A percentile compares a stretch with the other conserved stretches of the same genome.
Conservation (phyloP, 2,329 filamentous ascomycete species). For the Fusarium nodosum region DNA sequence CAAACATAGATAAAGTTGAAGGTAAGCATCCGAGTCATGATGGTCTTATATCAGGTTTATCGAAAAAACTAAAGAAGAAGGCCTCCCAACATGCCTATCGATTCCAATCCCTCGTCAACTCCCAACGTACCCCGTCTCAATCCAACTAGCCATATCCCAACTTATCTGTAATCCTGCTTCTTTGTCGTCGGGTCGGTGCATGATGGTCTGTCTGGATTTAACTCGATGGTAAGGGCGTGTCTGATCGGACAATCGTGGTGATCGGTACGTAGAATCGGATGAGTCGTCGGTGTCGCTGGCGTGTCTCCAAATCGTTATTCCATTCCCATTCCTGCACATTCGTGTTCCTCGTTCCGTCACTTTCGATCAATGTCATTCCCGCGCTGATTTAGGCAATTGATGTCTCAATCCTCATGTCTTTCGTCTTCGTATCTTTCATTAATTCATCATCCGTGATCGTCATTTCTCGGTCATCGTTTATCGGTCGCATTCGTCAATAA, state of each 20-base stretch:
- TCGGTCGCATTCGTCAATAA: not conserved
- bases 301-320: not conserved
- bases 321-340: not conserved
- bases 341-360: not conserved
- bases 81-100: not conserved
- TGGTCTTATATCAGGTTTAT: no score
- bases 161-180: not conserved
- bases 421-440: no score
- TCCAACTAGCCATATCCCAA: not conserved
- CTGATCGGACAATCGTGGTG: not conserved
- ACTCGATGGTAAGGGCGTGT: fast-evolving
- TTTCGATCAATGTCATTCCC: not conserved
- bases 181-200: not conserved
- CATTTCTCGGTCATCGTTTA: not conserved
- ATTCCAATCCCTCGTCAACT: not conserved
- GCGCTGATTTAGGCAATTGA: no score
- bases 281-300: not conserved
- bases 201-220: not conserved
- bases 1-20: no score
- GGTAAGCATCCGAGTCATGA: no score
- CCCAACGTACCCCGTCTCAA: not conserved
- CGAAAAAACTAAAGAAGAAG: no score
- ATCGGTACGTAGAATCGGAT: not conserved
- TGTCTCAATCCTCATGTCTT: no score
- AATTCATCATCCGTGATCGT: not conserved